A percentile compares a stretch with the other conserved stretches of the same genome.
Conservation (phyloP, 371 early-diverging fungal species). For the Haplosporangium sp. region DNA sequence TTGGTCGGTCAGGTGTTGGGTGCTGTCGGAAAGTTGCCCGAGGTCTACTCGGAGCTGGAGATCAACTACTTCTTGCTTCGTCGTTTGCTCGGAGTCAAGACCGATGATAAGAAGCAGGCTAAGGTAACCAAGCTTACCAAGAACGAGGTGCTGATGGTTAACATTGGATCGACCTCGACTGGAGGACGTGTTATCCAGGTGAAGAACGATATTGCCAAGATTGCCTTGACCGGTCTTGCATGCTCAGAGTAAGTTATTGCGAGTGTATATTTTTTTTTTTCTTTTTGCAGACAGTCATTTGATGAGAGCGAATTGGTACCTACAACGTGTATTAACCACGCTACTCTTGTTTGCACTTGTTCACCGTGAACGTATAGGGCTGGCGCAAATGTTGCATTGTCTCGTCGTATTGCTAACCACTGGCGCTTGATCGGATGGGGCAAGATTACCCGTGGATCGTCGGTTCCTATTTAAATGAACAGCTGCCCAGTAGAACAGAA, state of each 20-base stretch:
- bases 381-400: constrained; percentile 98
- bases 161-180: constrained; percentile 98
- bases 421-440: constrained; percentile 99
- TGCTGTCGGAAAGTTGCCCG: constrained; percentile 94
- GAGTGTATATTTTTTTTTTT: constrained; percentile 23
- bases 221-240: constrained; percentile 93
- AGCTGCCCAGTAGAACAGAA: background rate
- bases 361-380: constrained; percentile 47
- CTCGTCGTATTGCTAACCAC: constrained; percentile 98
- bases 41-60: constrained; percentile 96
- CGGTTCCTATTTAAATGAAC: constrained; percentile 63
- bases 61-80: constrained; percentile 98
- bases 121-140: constrained; percentile 93
- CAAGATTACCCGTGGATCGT: constrained; percentile 89
- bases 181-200: constrained; percentile 97
- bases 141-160: constrained; percentile 97
- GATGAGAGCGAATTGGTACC: too few relatives aligned
- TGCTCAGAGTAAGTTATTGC: constrained; percentile 84
- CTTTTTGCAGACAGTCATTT: too few relatives aligned
- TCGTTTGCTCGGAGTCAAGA: constrained; percentile 96
- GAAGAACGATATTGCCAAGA: constrained; percentile 94
- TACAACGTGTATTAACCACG: too few relatives aligned
- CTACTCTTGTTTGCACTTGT: too few relatives aligned
- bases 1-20: constrained; percentile 99
- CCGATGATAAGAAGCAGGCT: constrained; percentile 96